Conservation (phyloP, 306 rosid species). For the Fragaria iinumae region DNA sequence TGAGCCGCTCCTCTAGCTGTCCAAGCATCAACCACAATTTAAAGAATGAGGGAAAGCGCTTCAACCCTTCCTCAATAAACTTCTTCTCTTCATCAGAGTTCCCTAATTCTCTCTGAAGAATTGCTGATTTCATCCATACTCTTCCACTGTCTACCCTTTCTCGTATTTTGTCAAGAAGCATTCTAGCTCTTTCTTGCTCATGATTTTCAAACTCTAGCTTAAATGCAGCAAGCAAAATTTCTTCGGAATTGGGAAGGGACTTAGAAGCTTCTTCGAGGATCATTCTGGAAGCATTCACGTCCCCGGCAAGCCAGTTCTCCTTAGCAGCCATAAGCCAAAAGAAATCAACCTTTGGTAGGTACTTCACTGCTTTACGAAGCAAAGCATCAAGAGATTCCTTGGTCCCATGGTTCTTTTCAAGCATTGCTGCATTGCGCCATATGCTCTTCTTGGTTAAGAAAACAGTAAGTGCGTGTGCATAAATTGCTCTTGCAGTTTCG, state of each 20-base stretch:
- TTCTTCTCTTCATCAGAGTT: constrained; percentile 68
- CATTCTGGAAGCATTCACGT: constrained; percentile 78
- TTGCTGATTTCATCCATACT: constrained; percentile 95
- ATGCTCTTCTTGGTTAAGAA: background rate
- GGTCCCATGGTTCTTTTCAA: constrained; percentile 8
- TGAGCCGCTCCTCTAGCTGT: constrained; percentile 74
- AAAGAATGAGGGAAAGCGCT: constrained; percentile 68
- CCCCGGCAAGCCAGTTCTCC: constrained; percentile 95
- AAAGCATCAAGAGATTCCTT: constrained; percentile 14
- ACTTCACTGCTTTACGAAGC: constrained; percentile 4
- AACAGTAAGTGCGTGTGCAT: background rate
- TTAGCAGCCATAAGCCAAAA: constrained; percentile 96
- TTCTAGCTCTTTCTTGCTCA: constrained; percentile 83
- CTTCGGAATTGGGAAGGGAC: constrained; percentile 83
- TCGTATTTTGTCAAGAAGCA: constrained; percentile 77
- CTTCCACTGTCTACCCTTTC: constrained; percentile 81
- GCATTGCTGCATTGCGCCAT: background rate
- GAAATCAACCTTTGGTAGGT: constrained; percentile 71
- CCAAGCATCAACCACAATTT: constrained; percentile 87
- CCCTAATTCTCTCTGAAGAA: constrained; percentile 81
- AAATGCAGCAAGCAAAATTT: constrained; percentile 86
- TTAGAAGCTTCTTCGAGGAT: constrained; percentile 88
- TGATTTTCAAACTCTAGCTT: constrained; percentile 88
- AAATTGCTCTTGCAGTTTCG: constrained; percentile 79
- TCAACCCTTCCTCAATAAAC: constrained; percentile 72